Evolutionary conservation across 345 rosid species (phyloP), one percentile per base, ranked within the genome.

Genomic region (Citrus australasica): DNA sequence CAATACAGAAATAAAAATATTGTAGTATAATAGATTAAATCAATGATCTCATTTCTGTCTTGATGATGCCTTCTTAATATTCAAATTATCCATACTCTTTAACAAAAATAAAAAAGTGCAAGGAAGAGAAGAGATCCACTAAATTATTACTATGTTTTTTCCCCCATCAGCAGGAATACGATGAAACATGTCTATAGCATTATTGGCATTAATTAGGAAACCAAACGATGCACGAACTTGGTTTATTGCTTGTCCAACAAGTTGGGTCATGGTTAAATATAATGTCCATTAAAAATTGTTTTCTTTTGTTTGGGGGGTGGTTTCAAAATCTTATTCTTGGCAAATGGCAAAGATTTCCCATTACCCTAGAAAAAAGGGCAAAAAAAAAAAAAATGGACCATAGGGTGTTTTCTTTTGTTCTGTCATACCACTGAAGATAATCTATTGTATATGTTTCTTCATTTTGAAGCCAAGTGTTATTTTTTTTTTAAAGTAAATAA

Each of bases 171-270:
- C 76, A 40, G 10, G 25, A 40, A 27, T 27, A 25, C 25, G 22
- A 42, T 40, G 22, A 68, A 27, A 74, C 35, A 32, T 38, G 58
- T 17, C 27, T 4, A 48, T 11, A 16, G 46, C 62, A 75, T n/a
- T n/a, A n/a, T n/a, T n/a, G n/a, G n/a, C n/a, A n/a, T 42, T 42
- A 10, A 42, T 42, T 42, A 11, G 2, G 16, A 11, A 42, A 42
- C 16, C 35, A 35, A 60, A n/a, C n/a, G 3, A 38, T 64, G 8
- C 17, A 75, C 6, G 46, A 46, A 75, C 32, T 60, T 11, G 30
- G 32, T 63, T 75, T 62, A 63, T 63, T 63, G 78, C 60, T 30
- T 63, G 78, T 75, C 69, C 61, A 75, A 58, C 60, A 63, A 75
- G 69, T 24, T 42, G 69, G 70, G 61, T 17, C 40, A 11, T 32